Percentiles rank a stretch among this genome's conserved stretches.
phyloP scores from a whole-genome alignment of 371 early-diverging fungal species.

The Mycotypha africana region DNA sequence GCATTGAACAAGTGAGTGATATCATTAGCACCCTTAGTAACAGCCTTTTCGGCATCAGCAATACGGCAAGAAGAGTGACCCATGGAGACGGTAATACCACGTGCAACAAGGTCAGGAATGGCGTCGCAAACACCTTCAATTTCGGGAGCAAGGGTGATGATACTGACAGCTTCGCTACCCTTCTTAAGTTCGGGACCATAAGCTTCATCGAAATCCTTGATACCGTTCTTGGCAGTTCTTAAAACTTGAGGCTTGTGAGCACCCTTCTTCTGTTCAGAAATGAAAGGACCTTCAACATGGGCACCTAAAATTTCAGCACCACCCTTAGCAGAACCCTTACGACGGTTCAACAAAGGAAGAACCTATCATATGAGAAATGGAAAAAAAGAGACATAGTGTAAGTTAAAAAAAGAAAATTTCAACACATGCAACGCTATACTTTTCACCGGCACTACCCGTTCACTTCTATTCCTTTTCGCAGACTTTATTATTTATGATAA shows the following conservation, averaged over 20 bases:
- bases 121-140: slow-evolving; percentile 68
- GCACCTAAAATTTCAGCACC: slow-evolving; percentile 83
- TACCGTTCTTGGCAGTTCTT: slow-evolving; percentile 59
- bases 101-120: slow-evolving; percentile 62
- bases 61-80: slow-evolving; percentile 73
- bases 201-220: slow-evolving; percentile 62
- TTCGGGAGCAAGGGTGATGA: slow-evolving; percentile 83
- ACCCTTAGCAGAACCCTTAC: slow-evolving; percentile 60
- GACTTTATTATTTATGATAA: too few relatives aligned
- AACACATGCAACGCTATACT: not conserved
- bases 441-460: too few relatives aligned
- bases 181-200: slow-evolving; percentile 59
- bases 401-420: too few relatives aligned
- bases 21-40: slow-evolving; percentile 58
- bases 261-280: slow-evolving; percentile 58
- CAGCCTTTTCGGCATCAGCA: slow-evolving; percentile 67
- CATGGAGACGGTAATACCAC: slow-evolving; percentile 66
- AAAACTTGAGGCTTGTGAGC: slow-evolving; percentile 74
- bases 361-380: slow-evolving; percentile 21
- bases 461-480: too few relatives aligned
- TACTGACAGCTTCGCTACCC: slow-evolving; percentile 51
- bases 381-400: not conserved
- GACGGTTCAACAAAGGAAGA: slow-evolving; percentile 61
- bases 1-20: slow-evolving; percentile 86
- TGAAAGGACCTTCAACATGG: slow-evolving; percentile 85